Base-by-base conservation (phyloP, 495 filamentous ascomycete genomes). In the Aspergillus biplanus region DNA sequence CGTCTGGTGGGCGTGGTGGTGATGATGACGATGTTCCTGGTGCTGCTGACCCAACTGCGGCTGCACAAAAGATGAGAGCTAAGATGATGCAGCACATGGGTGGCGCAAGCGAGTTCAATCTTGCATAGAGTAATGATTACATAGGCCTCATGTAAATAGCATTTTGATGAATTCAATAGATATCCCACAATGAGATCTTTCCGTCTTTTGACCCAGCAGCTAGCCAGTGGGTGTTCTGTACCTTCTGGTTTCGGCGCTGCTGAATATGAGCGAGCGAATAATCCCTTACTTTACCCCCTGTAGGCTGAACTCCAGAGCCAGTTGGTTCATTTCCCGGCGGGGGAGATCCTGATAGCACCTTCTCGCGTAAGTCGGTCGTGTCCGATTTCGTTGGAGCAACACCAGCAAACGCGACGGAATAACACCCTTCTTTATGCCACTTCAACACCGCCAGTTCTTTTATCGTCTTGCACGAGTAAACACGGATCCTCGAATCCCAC, bases 161-260 rank as follows among this genome's bases (percentile, higher is more conserved):
- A 46, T 27, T 63, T 69, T 48, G 58, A 69, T 73, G 65, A 63
- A 68, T 61, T 84, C 73, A 97, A 81, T 90, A 99, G 64, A 96
- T 90, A 80, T 95, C 92, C 95, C 95, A 99, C 75, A 99, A 80
- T 70, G 91, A 94, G 59, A 98, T 89, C 70, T 95, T 98, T 33
- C 94, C 96, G 77, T 99, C 95, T 73, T 98, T 99, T 58, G 90
- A 89, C 4, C 96, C 95, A 6, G 86, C 92, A 7, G 89, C 95
- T 52, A 98, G 71, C 95, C 95, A 98, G 73, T 97, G 95, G 39
- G 86, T 89, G 35, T 76, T 76, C 70, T 83, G 87, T 27, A 89
- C 87, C 68, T 86, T 89, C 42, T 80, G 76, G 4, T 86, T 82
- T 59, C 92, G 78, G 67, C 85, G 84, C 52, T 87, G 82, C 58